Base-by-base conservation (phyloP, 371 early-diverging fungal genomes). In the Smittium culicis region DNA sequence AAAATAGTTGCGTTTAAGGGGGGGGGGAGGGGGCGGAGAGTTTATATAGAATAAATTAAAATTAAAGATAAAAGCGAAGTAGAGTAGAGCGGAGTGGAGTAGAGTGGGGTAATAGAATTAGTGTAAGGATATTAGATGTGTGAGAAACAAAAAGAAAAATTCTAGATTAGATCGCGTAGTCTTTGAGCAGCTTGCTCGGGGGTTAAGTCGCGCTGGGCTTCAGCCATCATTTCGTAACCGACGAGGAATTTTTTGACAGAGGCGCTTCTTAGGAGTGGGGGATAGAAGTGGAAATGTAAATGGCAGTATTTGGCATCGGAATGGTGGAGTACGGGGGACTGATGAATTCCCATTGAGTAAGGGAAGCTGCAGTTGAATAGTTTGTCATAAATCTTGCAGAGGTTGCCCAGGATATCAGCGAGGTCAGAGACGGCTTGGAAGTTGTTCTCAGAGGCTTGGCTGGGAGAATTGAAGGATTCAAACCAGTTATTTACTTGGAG, bases 311-410 rank as follows among this genome's bases (percentile, higher is more conserved):
- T 70, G 14, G 71, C 63, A 20, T 82, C 79, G 0, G 72, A 79
- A 29, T 77, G 75, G 2, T 63, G 59, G 20, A 73, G 74, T 28
- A 81, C 77, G 1, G 92, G 91, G 8, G 91, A 83, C 67, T 90
- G 89, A 72, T 93, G 94, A 61, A 93, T 74, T 3, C 96, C 95
- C 94, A 94, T 94, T 0, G 93, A 91, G 74, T 95, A 95, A 14
- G 97, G 96, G 76, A 96, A 96, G n/a, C 86, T 83, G 71, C 86
- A 86, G 65, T 85, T 70, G 74, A 96, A 96, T 34, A 96, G 71
- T 71, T 92, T 92, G 71, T 96, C 96, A 78, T 95, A 96, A 11
- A 86, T 85, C 61, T 85, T 83, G 0, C 92, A 87, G 11, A 93
- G 78, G 14, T 80, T 77, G 27, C 84, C 79, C 34, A 94, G 70